These are phyloP conservation scores for Pezicula neosporulosa DNA, from an alignment of 2,329 filamentous ascomycete genomes.

Conservation along the genomic window DNA sequence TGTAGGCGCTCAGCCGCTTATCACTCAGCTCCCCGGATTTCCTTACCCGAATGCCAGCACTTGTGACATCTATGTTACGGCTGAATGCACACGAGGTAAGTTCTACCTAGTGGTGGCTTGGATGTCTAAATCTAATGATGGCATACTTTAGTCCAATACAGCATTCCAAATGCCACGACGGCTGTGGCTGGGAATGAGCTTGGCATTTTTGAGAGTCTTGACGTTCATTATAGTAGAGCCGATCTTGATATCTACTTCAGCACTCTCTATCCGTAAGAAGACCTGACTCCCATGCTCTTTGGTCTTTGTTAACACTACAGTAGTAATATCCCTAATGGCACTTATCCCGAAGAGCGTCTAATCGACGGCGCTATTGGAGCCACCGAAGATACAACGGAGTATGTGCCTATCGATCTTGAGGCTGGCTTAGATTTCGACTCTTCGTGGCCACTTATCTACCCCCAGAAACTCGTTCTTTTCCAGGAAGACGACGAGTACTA, in stretches of 20 bases:
- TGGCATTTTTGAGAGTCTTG: constrained; percentile 41
- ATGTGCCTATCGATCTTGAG: constrained; percentile 27
- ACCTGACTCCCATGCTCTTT: not conserved
- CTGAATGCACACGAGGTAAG: constrained; percentile 20
- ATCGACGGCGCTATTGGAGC: constrained; percentile 38
- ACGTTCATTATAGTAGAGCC: constrained; percentile 41
- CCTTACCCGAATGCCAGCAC: constrained; percentile 16
- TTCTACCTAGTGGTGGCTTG: not conserved
- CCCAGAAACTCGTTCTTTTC: constrained; percentile 43
- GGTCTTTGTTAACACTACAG: not conserved
- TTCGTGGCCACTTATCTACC: constrained; percentile 43
- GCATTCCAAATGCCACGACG: constrained; percentile 34
- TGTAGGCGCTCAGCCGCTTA: constrained; percentile 8
- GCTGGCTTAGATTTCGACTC: constrained; percentile 42
- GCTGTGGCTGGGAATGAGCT: constrained; percentile 36
- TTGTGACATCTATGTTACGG: constrained; percentile 20
- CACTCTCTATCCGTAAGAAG: constrained; percentile 25
- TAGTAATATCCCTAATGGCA: constrained; percentile 35
- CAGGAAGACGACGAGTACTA: constrained; percentile 30
- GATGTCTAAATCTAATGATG: constrained; percentile 1
- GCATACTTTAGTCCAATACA: constrained; percentile 32
- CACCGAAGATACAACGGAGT: constrained; percentile 14
- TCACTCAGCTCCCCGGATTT: constrained; percentile 18
- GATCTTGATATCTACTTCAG: constrained; percentile 40
- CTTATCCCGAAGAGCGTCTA: constrained; percentile 33